A percentile compares a stretch with the other conserved stretches of the same genome.
Evolutionary conservation across 2,329 filamentous ascomycete genomes (phyloP).

Genomic region (Diplodia seriata): DNA sequence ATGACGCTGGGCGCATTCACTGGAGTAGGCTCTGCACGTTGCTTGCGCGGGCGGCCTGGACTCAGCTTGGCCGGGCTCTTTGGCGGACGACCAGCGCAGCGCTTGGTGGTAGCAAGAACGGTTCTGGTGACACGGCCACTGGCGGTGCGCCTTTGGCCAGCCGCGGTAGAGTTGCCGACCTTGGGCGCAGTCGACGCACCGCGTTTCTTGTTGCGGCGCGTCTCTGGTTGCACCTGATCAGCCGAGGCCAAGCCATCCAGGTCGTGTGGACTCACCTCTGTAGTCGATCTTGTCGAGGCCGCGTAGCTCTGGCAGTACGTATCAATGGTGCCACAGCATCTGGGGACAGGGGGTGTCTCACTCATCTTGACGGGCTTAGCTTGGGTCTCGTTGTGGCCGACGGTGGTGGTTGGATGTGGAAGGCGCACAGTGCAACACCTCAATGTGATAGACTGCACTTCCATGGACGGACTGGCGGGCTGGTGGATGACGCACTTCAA

Average conservation of each 20-base stretch:
- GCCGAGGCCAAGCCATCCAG: background rate
- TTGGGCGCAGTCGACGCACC: background rate
- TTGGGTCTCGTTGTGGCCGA: too few relatives aligned
- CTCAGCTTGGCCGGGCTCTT: constrained; percentile 6
- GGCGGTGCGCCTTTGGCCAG: constrained; percentile 5
- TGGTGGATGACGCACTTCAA: too few relatives aligned
- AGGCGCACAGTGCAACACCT: background rate
- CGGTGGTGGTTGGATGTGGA: background rate
- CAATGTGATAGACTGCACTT: background rate
- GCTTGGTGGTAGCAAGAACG: background rate
- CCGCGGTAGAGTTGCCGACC: background rate
- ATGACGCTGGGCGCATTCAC: background rate
- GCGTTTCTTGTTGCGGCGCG: constrained; percentile 3
- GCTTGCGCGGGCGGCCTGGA: background rate
- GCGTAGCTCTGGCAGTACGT: background rate
- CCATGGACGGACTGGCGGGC: background rate
- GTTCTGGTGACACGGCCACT: constrained; percentile 8
- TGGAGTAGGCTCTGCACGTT: background rate
- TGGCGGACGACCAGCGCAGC: constrained; percentile 3
- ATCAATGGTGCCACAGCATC: background rate
- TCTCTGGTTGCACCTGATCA: background rate
- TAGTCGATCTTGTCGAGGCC: constrained; percentile 8
- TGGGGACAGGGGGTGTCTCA: background rate
- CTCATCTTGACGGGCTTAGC: constrained; percentile 10
- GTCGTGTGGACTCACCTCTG: constrained; percentile 3